Percentiles rank a stretch among this genome's conserved stretches.
phyloP scores from a whole-genome alignment of 371 early-diverging fungal genomes.

The Batrachochytrium dendrobatidis region DNA sequence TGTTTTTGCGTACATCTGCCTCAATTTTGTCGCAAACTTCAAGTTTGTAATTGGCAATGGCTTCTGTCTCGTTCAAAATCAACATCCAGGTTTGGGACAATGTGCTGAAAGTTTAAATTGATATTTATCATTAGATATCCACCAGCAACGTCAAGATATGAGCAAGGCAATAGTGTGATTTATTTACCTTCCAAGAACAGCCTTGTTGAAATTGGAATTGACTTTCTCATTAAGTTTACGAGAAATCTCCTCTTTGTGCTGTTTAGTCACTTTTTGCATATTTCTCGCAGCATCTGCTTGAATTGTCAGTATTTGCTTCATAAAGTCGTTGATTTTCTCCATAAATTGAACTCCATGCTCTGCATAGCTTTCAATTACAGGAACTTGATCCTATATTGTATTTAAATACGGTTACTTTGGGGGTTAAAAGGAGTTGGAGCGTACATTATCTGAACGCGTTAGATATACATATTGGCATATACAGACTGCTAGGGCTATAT shows the following conservation, averaged over 20 bases:
- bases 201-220: conserved; percentile 16
- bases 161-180: not conserved
- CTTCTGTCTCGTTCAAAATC: conserved; percentile 29
- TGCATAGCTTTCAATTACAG: conserved; percentile 26
- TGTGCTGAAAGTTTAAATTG: conserved; percentile 18
- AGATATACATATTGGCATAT: too few relatives aligned
- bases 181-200: conserved; percentile 23
- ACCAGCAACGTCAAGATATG: too few relatives aligned
- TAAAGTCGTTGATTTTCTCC: conserved; percentile 32
- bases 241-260: conserved; percentile 26
- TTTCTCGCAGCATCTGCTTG: conserved; percentile 27
- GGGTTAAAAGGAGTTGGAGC: not conserved
- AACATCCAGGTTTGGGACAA: conserved; percentile 27
- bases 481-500: too few relatives aligned
- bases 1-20: conserved; percentile 26
- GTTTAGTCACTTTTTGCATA: conserved; percentile 27
- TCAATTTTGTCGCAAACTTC: conserved; percentile 23
- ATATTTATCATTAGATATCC: not conserved
- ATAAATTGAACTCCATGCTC: conserved; percentile 23
- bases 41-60: conserved; percentile 18
- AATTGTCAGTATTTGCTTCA: conserved; percentile 31
- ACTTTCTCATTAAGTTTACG: conserved; percentile 13
- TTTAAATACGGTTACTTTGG: not conserved
- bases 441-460: too few relatives aligned
- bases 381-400: conserved; percentile 32